Percentiles rank a stretch among this genome's conserved stretches.
phyloP scores from a whole-genome alignment of 208 protist genomes.

The Trypanosoma melophagium region DNA sequence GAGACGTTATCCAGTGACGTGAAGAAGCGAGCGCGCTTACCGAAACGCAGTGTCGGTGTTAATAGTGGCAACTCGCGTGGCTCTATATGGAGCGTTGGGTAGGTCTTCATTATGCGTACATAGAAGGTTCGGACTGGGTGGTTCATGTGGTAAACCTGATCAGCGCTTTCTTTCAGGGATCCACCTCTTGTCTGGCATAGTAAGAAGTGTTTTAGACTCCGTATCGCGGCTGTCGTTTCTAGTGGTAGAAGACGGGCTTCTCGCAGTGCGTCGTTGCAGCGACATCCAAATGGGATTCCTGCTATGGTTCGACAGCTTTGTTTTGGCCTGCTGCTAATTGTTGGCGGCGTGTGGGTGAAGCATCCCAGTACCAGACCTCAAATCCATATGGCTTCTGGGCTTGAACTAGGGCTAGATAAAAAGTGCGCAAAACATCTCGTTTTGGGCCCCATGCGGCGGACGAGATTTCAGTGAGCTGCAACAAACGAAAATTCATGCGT shows the following conservation, averaged over 20 bases:
- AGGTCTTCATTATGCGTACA: too few species aligned
- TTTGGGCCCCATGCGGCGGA: slow-evolving; percentile 8
- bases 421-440: not conserved
- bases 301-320: slow-evolving; percentile 4
- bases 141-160: too few species aligned
- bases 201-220: not conserved
- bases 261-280: too few species aligned
- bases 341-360: not conserved
- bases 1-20: too few species aligned
- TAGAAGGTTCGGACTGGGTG: too few species aligned
- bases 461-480: not conserved
- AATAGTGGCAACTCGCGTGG: too few species aligned
- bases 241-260: too few species aligned
- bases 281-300: too few species aligned
- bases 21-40: too few species aligned
- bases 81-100: too few species aligned
- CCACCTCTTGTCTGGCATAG: not conserved
- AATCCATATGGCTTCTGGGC: slow-evolving; percentile 2
- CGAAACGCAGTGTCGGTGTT: too few species aligned
- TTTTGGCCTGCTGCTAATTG: not conserved
- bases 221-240: not conserved
- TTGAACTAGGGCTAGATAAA: slow-evolving; percentile 4
- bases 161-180: too few species aligned
- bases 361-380: slow-evolving; percentile 11
- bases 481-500: not conserved